Evolutionary conservation across 1,139 yeast species (phyloP), one percentile per base, ranked within the genome.

Genomic region (Zygosaccharomyces sapae): DNA sequence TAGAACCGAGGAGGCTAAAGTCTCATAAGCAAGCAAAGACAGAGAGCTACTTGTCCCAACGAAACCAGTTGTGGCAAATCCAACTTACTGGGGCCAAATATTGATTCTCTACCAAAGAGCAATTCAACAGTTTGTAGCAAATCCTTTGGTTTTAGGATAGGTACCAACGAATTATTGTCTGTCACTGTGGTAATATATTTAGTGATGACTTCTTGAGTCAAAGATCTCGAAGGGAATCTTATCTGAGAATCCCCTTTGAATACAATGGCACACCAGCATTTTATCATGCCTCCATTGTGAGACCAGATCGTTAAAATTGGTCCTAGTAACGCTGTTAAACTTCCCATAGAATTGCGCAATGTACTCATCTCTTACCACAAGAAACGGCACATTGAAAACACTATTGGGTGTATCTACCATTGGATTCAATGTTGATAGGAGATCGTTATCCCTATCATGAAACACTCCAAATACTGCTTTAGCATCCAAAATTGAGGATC

Each of bases 401-500:
- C 46, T 40, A 31, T 49, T 49, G 5, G 52, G 52, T 3, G 52
- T 33, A 31, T 49, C 54, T 41, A 46, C 20, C 12, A 50, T 33
- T 18, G 49, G 46, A 30, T 51, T 46, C 44, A 45, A 19, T 34
- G 43, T 41, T 38, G 56, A 41, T 36, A 48, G 38, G 33, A 49
- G 45, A 38, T 43, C 46, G 27, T 39, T 40, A 41, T 41, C 33
- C 13, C 20, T 33, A 16, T 30, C 45, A 25, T 49, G 39, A 19
- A 57, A 49, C 1, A 57, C 47, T 6, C 50, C 48, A 30, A 59
- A 55, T 1, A 59, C 45, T 38, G 55, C 48, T 2, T 50, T 51
- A 6, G 47, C 43, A 41, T 58, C 58, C 24, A 58, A 41, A 59
- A 59, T 41, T 52, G 48, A 3, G 63, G 63, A 45, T 58, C 63